Evolutionary conservation across 73 alveolate species (phyloP).

Genomic region (Paramecium octaurelia): DNA sequence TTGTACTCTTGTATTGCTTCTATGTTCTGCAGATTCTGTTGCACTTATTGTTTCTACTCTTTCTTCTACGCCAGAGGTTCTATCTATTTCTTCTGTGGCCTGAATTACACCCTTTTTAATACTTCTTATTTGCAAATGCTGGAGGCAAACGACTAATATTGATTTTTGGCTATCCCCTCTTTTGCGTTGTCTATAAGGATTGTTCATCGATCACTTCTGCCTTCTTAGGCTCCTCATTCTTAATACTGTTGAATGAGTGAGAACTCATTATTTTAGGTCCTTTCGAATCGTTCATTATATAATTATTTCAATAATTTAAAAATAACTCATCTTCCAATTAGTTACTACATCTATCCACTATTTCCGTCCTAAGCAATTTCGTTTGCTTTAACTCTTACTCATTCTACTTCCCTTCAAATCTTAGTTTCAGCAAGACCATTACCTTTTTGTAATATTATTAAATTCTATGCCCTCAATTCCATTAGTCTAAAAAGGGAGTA

Average conservation of each 20-base stretch:
- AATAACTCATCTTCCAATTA: not conserved
- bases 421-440: not conserved
- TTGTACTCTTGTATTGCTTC: conserved; percentile 47
- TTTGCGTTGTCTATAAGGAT: not conserved
- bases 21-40: conserved; percentile 19
- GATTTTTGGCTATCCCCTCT: conserved; percentile 45
- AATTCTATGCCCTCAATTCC: not conserved
- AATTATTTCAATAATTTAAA: not conserved
- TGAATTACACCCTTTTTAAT: not conserved
- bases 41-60: conserved; percentile 8
- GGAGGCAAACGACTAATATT: conserved; percentile 37
- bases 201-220: not conserved
- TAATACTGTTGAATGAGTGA: conserved; percentile 23
- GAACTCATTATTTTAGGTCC: conserved; percentile 50
- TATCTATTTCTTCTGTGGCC: not conserved
- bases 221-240: conserved; percentile 9
- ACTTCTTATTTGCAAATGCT: conserved; percentile 28
- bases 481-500: too few species aligned
- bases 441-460: not conserved
- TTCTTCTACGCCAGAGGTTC: conserved; percentile 36
- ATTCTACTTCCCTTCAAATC: not conserved
- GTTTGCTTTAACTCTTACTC: not conserved
- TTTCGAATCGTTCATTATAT: conserved; percentile 9
- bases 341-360: not conserved
- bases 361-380: not conserved